Evolutionary conservation across 352 stramenopile species (phyloP).

Genomic region (Phytopythium oedochilum): DNA sequence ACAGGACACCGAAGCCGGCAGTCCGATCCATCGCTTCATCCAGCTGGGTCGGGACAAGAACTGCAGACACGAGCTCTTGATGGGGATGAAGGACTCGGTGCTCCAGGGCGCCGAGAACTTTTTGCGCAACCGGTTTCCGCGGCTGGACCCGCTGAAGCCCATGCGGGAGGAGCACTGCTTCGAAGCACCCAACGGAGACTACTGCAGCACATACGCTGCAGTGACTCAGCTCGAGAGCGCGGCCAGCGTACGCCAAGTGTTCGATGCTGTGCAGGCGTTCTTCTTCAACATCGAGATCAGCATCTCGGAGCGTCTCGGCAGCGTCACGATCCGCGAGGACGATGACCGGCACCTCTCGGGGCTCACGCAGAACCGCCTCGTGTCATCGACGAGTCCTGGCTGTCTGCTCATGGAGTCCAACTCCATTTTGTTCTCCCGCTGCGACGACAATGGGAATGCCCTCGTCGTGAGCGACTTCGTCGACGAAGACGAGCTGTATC

Average conservation of each 20-base stretch:
- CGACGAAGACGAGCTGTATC: conserved; percentile 37
- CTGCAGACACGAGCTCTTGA: conserved; percentile 11
- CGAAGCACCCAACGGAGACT: conserved; percentile 20
- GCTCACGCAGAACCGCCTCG: conserved; percentile 33
- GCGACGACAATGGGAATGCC: conserved; percentile 18
- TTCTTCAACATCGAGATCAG: conserved; percentile 44
- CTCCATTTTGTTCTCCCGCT: conserved; percentile 28
- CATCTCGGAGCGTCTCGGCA: conserved; percentile 42
- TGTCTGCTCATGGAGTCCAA: conserved; percentile 41
- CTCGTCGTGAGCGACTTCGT: conserved; percentile 45
- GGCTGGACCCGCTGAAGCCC: conserved; percentile 20
- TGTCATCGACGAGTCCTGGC: conserved; percentile 19
- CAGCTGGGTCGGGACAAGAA: conserved; percentile 18
- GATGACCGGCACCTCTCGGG: conserved; percentile 28
- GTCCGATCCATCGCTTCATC: conserved; percentile 25
- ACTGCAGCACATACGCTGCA: conserved; percentile 19
- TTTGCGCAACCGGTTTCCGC: conserved; percentile 15
- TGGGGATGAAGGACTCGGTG: conserved; percentile 20
- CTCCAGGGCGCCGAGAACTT: conserved; percentile 22
- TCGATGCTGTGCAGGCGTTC: conserved; percentile 31
- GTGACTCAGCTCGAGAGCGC: conserved; percentile 23
- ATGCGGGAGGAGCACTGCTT: conserved; percentile 31
- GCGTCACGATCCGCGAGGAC: conserved; percentile 42
- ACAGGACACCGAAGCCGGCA: conserved; percentile 27
- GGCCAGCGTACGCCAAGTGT: conserved; percentile 38